phyloP scores from a whole-genome alignment of 169 alveolate species.

The Ichthyophthirius multifiliis region DNA sequence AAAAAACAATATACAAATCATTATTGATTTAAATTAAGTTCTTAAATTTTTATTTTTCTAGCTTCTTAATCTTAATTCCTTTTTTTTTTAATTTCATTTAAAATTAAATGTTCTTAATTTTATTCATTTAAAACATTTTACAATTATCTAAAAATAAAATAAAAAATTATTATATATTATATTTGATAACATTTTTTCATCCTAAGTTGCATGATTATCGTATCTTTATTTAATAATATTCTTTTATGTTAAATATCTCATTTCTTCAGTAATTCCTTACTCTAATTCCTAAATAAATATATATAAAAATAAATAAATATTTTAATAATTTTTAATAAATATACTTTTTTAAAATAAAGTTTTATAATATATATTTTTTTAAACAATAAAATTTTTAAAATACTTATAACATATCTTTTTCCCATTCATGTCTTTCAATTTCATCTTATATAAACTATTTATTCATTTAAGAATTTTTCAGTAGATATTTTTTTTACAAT shows the following conservation, averaged over 20 bases:
- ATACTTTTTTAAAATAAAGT: too few species aligned
- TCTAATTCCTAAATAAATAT: not conserved
- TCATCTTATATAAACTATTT: not conserved
- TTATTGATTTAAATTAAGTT: not conserved
- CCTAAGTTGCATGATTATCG: not conserved
- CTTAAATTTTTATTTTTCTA: not conserved
- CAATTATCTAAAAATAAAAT: not conserved
- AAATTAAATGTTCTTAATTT: not conserved
- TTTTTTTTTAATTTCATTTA: not conserved
- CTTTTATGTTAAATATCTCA: not conserved
- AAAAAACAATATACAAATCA: too few species aligned
- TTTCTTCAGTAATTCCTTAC: not conserved
- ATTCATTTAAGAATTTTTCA: not conserved
- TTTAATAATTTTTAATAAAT: too few species aligned
- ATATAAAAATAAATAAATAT: not conserved
- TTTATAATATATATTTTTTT: too few species aligned
- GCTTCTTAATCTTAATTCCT: not conserved
- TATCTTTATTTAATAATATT: not conserved
- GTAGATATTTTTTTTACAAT: not conserved
- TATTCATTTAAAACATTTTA: not conserved
- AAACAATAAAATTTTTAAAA: not conserved
- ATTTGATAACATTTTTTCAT: not conserved
- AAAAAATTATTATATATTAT: not conserved
- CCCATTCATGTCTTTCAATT: constrained; percentile 12
- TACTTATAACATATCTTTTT: not conserved